Conservation (phyloP, 768 basidiomycete species). For the Punctularia strigosozonata region DNA sequence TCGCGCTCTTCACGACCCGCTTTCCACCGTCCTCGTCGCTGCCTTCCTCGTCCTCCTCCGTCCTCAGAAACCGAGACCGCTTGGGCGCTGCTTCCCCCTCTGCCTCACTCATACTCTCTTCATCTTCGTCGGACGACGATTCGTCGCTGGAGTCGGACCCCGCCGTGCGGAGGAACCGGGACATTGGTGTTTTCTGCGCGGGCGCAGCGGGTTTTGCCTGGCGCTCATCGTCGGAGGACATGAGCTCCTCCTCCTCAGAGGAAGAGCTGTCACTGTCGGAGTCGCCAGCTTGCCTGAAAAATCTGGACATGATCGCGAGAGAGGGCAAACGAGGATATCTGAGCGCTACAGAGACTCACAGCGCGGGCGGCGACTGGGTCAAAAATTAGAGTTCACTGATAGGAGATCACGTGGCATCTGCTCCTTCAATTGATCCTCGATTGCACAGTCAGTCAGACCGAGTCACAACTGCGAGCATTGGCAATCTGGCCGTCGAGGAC, state of each 20-base stretch:
- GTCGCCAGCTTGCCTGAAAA: conserved; percentile 79
- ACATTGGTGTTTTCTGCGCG: conserved; percentile 52
- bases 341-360: too few species aligned
- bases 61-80: conserved; percentile 28
- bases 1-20: conserved; percentile 73
- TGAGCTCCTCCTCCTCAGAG: conserved; percentile 49
- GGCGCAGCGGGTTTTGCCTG: conserved; percentile 31
- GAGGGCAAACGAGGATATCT: too few species aligned
- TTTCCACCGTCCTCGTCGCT: conserved; percentile 60
- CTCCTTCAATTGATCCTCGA: too few species aligned
- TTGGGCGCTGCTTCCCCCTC: conserved; percentile 26
- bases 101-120: conserved; percentile 31
- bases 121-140: conserved; percentile 37
- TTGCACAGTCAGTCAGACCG: too few species aligned
- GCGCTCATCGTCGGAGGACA: conserved; percentile 65
- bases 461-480: too few species aligned
- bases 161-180: conserved; percentile 62
- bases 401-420: too few species aligned
- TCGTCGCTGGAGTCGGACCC: conserved; percentile 38
- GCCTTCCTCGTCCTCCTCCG: conserved; percentile 37
- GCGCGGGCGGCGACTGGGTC: too few species aligned
- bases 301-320: conserved; percentile 57
- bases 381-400: too few species aligned
- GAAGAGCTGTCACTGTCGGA: conserved; percentile 77
- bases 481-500: too few species aligned